Conservation (phyloP, 495 filamentous ascomycete species). For the Penicillium fimorum region DNA sequence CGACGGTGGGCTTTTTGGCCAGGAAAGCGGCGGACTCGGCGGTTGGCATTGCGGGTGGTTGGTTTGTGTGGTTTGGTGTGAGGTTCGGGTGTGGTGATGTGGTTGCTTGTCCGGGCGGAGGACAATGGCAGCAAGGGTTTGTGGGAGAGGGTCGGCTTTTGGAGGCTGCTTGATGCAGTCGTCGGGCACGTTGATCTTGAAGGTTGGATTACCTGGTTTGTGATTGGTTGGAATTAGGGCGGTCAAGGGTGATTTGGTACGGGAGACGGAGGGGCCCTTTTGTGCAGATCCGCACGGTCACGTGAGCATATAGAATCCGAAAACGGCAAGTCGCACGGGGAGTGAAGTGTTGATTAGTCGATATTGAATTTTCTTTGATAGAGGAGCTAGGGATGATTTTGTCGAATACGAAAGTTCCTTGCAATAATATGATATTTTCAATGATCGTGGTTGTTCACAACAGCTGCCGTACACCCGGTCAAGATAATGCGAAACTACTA, state of each 20-base stretch:
- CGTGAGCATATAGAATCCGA: background rate
- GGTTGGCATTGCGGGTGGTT: conserved; percentile 64
- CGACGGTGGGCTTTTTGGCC: conserved; percentile 89
- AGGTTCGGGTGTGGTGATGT: background rate
- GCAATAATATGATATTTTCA: conserved; percentile 3
- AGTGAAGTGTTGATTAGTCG: background rate
- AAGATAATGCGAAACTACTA: background rate
- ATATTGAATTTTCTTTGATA: background rate
- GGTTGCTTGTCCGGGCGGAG: background rate
- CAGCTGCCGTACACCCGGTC: background rate
- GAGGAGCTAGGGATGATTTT: background rate
- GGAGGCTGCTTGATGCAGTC: conserved; percentile 20
- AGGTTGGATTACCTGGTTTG: conserved; percentile 21
- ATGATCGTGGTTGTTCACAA: background rate
- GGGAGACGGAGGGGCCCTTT: background rate
- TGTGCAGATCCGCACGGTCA: conserved; percentile 9
- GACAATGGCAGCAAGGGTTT: conserved; percentile 5
- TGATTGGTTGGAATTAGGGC: conserved; percentile 26
- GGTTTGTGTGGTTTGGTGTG: background rate
- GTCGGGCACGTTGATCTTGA: conserved; percentile 23
- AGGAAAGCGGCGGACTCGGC: conserved; percentile 91
- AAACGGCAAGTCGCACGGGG: background rate
- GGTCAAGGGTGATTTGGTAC: conserved; percentile 9
- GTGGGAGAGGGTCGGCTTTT: conserved; percentile 7
- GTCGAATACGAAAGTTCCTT: too few species aligned